These are phyloP conservation scores for Mucor velutinosus DNA, from an alignment of 371 early-diverging fungal genomes.

Conservation along the genomic window DNA sequence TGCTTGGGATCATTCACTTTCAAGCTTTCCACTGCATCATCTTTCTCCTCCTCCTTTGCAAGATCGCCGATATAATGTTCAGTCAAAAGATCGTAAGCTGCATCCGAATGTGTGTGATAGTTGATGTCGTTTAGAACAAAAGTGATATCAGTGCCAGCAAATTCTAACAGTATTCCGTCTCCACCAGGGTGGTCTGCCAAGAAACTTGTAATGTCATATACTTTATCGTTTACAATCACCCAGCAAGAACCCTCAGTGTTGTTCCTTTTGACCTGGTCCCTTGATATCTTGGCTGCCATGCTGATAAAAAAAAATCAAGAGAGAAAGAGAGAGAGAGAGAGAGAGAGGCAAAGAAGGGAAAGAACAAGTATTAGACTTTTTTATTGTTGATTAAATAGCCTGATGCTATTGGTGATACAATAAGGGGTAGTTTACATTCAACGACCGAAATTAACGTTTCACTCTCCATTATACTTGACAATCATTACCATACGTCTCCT, in stretches of 20 bases:
- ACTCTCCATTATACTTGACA: neutral
- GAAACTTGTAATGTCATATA: conserved; percentile 94
- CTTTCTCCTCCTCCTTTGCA: conserved; percentile 26
- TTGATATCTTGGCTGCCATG: conserved; percentile 1
- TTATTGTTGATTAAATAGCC: neutral
- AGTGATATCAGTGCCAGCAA: conserved; percentile 75
- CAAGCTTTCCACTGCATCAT: neutral
- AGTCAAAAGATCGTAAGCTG: conserved; percentile 82
- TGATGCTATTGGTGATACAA: neutral
- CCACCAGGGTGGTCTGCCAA: conserved; percentile 85
- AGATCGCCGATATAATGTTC: conserved; percentile 79
- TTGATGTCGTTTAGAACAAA: conserved; percentile 69
- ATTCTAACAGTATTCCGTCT: conserved; percentile 73
- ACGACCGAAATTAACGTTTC: neutral
- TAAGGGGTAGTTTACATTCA: neutral
- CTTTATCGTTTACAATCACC: conserved; percentile 92
- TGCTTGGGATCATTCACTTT: neutral
- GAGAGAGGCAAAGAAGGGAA: neutral
- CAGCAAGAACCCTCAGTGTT: conserved; percentile 88
- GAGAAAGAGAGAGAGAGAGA: neutral
- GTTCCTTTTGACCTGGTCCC: conserved; percentile 73
- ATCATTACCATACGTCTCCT: neutral
- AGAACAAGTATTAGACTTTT: neutral
- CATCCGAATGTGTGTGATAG: conserved; percentile 83
- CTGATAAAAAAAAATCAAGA: neutral